Conservation (phyloP, 2,329 filamentous ascomycete species). For the Aspergillus aculeatinus region DNA sequence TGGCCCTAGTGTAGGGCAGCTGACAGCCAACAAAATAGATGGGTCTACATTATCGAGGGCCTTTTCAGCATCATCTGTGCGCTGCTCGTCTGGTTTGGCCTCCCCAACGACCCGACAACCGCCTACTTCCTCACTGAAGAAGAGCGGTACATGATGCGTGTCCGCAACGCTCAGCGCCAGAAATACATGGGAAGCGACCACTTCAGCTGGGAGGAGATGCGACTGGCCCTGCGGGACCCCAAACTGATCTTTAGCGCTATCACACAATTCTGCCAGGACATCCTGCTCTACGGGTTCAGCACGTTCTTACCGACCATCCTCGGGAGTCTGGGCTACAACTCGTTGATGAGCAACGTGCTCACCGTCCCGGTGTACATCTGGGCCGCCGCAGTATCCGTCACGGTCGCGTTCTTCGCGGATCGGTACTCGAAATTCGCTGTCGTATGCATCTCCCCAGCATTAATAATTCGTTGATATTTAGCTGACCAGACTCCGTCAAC, state of each 20-base stretch:
- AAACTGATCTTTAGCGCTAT: conserved; percentile 53
- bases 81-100: conserved; percentile 47
- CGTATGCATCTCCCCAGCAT: conserved; percentile 15
- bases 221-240: conserved; percentile 49
- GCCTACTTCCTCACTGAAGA: conserved; percentile 52
- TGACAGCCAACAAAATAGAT: conserved; percentile 21
- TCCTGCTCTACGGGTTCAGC: conserved; percentile 57
- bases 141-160: conserved; percentile 52
- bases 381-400: conserved; percentile 49
- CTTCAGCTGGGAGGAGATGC: conserved; percentile 54
- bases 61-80: conserved; percentile 46
- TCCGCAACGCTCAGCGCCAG: conserved; percentile 46
- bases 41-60: conserved; percentile 54
- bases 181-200: conserved; percentile 53
- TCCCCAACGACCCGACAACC: conserved; percentile 49
- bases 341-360: conserved; percentile 54
- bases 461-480: neutral
- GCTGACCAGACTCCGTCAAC: conserved; percentile 2
- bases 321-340: conserved; percentile 51
- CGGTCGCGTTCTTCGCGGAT: conserved; percentile 50
- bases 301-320: conserved; percentile 60
- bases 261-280: conserved; percentile 55
- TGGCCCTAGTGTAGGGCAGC: neutral
- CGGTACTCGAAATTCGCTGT: conserved; percentile 33
- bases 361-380: conserved; percentile 59